phyloP scores from a whole-genome alignment of 2,329 filamentous ascomycete genomes.

The Cercospora zeae-maydis region DNA sequence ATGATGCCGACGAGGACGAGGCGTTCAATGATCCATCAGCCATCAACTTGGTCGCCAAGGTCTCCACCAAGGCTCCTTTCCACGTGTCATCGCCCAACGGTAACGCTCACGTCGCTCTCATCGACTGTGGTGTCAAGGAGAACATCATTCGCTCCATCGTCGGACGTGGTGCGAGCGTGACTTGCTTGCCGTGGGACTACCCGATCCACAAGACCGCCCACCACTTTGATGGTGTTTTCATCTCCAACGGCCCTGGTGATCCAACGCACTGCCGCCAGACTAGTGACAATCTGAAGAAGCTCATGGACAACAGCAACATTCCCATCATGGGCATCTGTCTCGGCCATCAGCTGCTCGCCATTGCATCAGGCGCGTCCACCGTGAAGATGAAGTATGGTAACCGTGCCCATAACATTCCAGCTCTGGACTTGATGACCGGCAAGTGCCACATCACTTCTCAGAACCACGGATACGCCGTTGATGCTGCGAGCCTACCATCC shows the following conservation, averaged over 20 bases:
- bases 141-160: constrained; percentile 97
- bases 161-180: constrained; percentile 84
- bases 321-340: constrained; percentile 98
- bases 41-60: constrained; percentile 93
- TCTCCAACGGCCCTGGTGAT: constrained; percentile 97
- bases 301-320: constrained; percentile 87
- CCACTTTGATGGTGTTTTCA: constrained; percentile 98
- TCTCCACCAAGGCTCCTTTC: constrained; percentile 97
- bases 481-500: constrained; percentile 71
- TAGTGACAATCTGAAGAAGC: constrained; percentile 81
- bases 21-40: constrained; percentile 91
- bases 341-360: constrained; percentile 90
- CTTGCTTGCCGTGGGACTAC: constrained; percentile 93
- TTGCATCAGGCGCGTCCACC: constrained; percentile 82
- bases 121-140: constrained; percentile 99
- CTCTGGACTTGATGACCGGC: constrained; percentile 87
- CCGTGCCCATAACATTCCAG: constrained; percentile 96
- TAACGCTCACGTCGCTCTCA: constrained; percentile 83
- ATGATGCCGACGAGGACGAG: constrained; percentile 97
- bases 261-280: constrained; percentile 95
- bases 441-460: constrained; percentile 98
- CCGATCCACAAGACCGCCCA: constrained; percentile 97
- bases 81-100: constrained; percentile 82
- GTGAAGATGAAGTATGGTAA: constrained; percentile 99
- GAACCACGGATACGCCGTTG: constrained; percentile 97